Base-by-base conservation (phyloP, 129 eudicot species). In the Flaveria linearis region DNA sequence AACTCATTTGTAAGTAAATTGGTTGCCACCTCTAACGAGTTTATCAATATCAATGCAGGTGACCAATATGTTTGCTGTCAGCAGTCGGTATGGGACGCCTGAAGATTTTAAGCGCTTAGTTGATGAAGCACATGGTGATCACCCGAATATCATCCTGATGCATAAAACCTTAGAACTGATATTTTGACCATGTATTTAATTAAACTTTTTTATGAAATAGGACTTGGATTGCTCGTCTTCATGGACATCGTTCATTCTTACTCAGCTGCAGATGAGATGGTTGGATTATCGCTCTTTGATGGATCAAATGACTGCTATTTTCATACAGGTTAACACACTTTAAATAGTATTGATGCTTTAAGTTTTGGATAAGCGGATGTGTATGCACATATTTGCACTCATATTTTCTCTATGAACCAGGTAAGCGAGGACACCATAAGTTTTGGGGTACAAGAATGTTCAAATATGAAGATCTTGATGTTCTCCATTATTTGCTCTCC, bases 381-480 rank as follows among this genome's bases (percentile, higher is more conserved):
- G 50, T 47, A 30, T 28, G 10, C 61, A 25, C 46, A 71, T 41
- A 41, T 47, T 3, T 58, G 57, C 68, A 33, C n/a, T 41, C 16
- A 3, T 36, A 9, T 72, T 52, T 72, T 71, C 46, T 11, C 63
- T 18, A 8, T 7, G 62, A 22, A 16, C 23, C 73, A 93, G 98
- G 98, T 76, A 94, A 94, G 82, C 86, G 99, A 72, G 99, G 99
- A 20, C 83, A 94, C 55, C 99, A 94, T 76, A 89, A 91, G 84
- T 94, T 85, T 80, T 94, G 99, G 99, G 99, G 99, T 78, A 91
- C 99, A 20, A 82, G 99, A 84, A 94, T 94, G 99, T 94, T 91
- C 84, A 94, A 91, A 73, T 94, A 94, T 46, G 99, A 85, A 68
- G 99, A 94, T 71, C 86, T 85, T 65, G 97, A 94, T 56, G 99